Base-by-base conservation (phyloP, 768 basidiomycete species). In the Lenzites betulinus region DNA sequence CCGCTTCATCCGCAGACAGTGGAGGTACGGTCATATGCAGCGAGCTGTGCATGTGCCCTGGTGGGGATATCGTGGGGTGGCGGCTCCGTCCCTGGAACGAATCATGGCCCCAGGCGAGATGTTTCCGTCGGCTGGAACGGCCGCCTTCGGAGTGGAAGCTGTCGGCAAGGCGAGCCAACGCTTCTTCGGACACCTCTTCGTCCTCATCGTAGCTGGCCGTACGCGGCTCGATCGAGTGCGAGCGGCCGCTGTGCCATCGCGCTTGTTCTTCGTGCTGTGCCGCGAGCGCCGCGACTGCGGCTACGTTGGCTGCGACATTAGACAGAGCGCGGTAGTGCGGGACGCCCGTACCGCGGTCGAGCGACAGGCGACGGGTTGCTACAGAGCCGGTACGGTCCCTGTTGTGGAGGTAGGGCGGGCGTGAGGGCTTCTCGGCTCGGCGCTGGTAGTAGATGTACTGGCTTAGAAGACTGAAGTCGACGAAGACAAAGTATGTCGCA, bases 401-500 rank as follows among this genome's bases (percentile, higher is more conserved):
- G n/a, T 48, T 41, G 26, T 63, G 62, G 43, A 59, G 62, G 43
- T 59, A 63, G 22, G 61, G 55, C n/a, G 56, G 57, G 9, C 57
- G 62, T 25, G 36, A 23, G 11, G 43, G 33, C 57, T 63, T 63
- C 57, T 57, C 74, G 8, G 52, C 7, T 1, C 28, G 51, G 18
- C 73, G 70, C 42, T 78, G 74, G 68, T 94, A 96, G 75, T 96
- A 91, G 69, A 87, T 77, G 76, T 88, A 98, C 71, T 99, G 96
- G 8, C 69, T 71, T 46, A 95, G 77, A 25, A 98, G 80, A 30
- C 80, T 77, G 51, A 85, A 76, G 73, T 99, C 97, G 51, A 98
- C 83, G 55, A 82, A 76, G 68, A 91, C 89, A 70, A 98, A 99
- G 73, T 99, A 99, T 0, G 81, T 80, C 2, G 97, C 96, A 46